Evolutionary conservation across 345 rosid genomes (phyloP), one percentile per base, ranked within the genome.

Genomic region (Melastoma malabathricum): DNA sequence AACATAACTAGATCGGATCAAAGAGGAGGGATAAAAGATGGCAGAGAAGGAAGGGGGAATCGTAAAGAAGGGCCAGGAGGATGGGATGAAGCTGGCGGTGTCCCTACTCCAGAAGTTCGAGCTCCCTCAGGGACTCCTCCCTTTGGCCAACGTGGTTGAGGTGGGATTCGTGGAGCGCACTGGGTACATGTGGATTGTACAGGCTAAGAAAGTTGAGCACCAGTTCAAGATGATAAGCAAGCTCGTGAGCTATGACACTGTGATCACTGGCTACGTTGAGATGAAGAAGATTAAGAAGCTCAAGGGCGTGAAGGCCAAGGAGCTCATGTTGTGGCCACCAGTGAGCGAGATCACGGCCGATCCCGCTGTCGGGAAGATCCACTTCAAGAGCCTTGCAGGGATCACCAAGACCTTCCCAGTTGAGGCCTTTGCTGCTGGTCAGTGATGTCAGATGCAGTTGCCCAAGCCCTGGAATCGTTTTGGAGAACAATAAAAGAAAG

Each of bases 271-370:
- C 6, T 62, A 60, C 25, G 66, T 69, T 2, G 67, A 57, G 71
- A 59, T 49, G 23, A 50, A 52, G 20, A 71, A 43, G 71, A 64
- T 77, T 65, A 68, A 62, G 75, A 71, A 74, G 62, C 71, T 77
- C 17, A 77, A 74, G 48, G 83, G 80, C 0, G 80, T 81, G 13
- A 78, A 81, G 82, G 71, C 82, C 29, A 73, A 81, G 65, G 89
- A 81, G 65, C 66, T 81, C 45, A 61, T 75, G 60, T 45, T 78
- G 5, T 78, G 84, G 84, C 60, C 80, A 6, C 62, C 74, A 0
- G 72, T 82, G 14, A 53, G 59, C 16, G 82, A 78, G 19, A 78
- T 78, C 68, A 68, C 50, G 9, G 49, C 68, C 5, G 73, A 69
- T 14, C 63, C 59, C 18, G 43, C 65, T 0, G 44, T 67, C 0